A percentile compares a stretch with the other conserved stretches of the same genome.
phyloP scores from a whole-genome alignment of 2,329 filamentous ascomycete species.

The Lachnellula occidentalis region DNA sequence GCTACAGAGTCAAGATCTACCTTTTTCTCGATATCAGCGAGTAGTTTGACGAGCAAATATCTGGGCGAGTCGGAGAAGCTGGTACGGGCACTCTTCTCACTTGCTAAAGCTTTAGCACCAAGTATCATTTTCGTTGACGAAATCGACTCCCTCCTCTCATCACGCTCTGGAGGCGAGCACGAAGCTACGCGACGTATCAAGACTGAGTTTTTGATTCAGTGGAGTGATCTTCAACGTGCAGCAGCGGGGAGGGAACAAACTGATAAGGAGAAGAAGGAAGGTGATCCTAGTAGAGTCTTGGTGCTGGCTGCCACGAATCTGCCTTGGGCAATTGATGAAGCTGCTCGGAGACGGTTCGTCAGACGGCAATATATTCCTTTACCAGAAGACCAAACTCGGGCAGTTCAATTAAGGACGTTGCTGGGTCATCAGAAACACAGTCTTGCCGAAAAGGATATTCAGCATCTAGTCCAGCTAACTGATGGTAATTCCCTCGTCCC shows the following conservation, averaged over 20 bases:
- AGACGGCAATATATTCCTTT: constrained; percentile 92
- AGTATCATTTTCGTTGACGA: constrained; percentile 99
- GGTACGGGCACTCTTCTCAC: constrained; percentile 80
- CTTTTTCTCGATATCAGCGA: constrained; percentile 95
- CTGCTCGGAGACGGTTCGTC: constrained; percentile 84
- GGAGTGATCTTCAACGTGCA: constrained; percentile 88
- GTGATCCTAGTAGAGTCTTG: constrained; percentile 81
- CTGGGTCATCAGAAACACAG: constrained; percentile 71
- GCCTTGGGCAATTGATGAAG: constrained; percentile 97
- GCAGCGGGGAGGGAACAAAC: constrained; percentile 75
- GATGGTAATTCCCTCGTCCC: constrained; percentile 39
- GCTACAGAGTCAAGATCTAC: constrained; percentile 92
- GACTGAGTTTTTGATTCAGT: constrained; percentile 96
- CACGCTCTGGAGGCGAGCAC: constrained; percentile 80
- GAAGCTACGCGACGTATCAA: constrained; percentile 93
- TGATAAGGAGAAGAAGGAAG: constrained; percentile 61
- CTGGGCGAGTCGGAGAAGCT: constrained; percentile 95
- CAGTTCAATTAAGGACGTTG: constrained; percentile 71
- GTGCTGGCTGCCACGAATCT: constrained; percentile 94
- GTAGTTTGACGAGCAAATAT: constrained; percentile 91
- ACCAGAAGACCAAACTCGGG: constrained; percentile 77
- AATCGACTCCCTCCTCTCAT: constrained; percentile 88
- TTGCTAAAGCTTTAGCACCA: constrained; percentile 85
- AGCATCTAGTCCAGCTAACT: constrained; percentile 69
- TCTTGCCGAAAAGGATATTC: constrained; percentile 65